Conservation (phyloP, 2,329 filamentous ascomycete species). For the Fusarium albosuccineum region DNA sequence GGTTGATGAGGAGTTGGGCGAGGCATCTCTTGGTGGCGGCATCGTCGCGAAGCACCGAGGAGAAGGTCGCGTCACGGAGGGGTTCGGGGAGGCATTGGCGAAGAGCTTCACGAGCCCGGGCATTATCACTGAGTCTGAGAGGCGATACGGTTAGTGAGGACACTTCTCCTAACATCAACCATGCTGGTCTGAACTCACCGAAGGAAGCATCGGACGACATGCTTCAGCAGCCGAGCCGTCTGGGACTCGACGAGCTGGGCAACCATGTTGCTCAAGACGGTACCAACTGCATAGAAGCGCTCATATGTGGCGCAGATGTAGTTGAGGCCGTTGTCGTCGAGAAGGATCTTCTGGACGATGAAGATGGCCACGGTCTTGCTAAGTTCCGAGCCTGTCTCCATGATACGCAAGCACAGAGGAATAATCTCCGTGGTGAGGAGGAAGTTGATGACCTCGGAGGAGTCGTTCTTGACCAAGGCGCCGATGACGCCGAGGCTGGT, state of each 20-base stretch:
- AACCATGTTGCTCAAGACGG: constrained; percentile 98
- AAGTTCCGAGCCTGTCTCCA: constrained; percentile 98
- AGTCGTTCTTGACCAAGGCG: constrained; percentile 98
- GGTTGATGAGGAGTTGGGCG: constrained; percentile 95
- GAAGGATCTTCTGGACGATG: constrained; percentile 98
- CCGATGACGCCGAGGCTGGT: constrained; percentile 97
- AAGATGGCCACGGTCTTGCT: constrained; percentile 99
- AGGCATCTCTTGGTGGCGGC: constrained; percentile 98
- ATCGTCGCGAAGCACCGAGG: constrained; percentile 94
- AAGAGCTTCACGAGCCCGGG: constrained; percentile 92
- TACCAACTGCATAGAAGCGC: constrained; percentile 97
- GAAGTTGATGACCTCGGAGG: constrained; percentile 98
- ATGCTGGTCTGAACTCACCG: constrained; percentile 72
- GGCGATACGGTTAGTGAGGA: constrained; percentile 22
- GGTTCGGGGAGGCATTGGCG: constrained; percentile 97
- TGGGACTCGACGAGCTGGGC: constrained; percentile 97
- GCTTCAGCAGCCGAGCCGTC: constrained; percentile 94
- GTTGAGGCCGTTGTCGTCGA: constrained; percentile 95
- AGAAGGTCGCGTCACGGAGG: constrained; percentile 98
- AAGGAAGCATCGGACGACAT: constrained; percentile 96
- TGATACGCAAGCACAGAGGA: constrained; percentile 95
- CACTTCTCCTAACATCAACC: background rate
- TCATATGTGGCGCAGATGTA: constrained; percentile 99
- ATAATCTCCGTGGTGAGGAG: constrained; percentile 98
- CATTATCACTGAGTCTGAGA: constrained; percentile 90